Evolutionary conservation across 2,329 filamentous ascomycete species (phyloP), one percentile per base, ranked within the genome.

Genomic region (Dothideomycetidae sp.): DNA sequence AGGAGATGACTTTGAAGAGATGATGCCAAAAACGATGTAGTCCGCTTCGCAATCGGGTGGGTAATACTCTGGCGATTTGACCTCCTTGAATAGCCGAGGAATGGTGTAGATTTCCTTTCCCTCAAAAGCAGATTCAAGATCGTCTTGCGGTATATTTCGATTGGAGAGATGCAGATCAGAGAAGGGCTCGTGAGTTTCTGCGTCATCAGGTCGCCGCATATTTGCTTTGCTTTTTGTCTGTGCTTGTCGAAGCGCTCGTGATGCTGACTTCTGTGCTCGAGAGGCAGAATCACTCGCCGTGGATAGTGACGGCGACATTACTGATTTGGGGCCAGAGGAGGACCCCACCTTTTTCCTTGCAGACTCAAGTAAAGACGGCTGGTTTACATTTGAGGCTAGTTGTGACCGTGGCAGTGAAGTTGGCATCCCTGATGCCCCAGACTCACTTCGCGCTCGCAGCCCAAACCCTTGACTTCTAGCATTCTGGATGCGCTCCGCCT

Each of bases 1-100:
- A 0, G 90, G 85, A 1, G 80, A 75, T 0, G 90, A 93, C 56
- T 96, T 96, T 30, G 77, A 81, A 5, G 83, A 84, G 14, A 98
- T 71, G 41, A 94, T 78, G 5, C 75, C 90, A 50, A 96, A 78
- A 2, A 96, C 72, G 5, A 98, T 84, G 50, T 86, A 81, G 55
- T 98, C 88, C 37, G 81, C 75, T 50, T 94, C 84, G 36, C 85
- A 67, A 42, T 92, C 86, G 3, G 75, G 75, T 0, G 88, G 70
- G 23, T 81, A 72, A 54, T 82, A 98, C 19, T 81, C 70, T 0
- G 90, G 90, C 1, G 76, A 74, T 57, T 86, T 93, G 45, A 98
- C 76, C 10, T 72, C 70, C 48, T 76, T 78, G 9, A 96, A 64
- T 3, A 98, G 65, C 45, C 92, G 81, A 4, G 88, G 81, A 43